Conservation (phyloP, 2,329 filamentous ascomycete species). For the Fusarium phyllophilum region DNA sequence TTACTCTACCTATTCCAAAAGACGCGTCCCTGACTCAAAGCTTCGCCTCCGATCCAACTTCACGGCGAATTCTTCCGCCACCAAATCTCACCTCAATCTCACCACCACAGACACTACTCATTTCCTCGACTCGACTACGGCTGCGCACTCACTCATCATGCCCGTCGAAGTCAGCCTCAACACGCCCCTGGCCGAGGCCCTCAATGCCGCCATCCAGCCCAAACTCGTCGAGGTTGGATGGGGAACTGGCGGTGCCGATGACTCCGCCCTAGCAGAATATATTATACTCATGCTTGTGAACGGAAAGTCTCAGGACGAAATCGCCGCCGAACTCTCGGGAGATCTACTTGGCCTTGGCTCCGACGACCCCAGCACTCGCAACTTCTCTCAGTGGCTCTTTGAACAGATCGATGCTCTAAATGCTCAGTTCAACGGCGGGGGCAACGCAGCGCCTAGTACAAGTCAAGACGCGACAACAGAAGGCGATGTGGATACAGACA, state of each 20-base stretch:
- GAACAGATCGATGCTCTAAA: slow-evolving; percentile 79
- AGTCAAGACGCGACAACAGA: slow-evolving; percentile 49
- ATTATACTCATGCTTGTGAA: slow-evolving; percentile 98
- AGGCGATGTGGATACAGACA: slow-evolving; percentile 74
- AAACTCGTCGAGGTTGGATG: slow-evolving; percentile 95
- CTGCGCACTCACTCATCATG: slow-evolving; percentile 63
- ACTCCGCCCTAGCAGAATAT: slow-evolving; percentile 91
- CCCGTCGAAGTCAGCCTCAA: slow-evolving; percentile 79
- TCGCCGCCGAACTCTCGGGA: slow-evolving; percentile 85
- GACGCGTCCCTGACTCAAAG: slow-evolving; percentile 40
- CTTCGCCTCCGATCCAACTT: slow-evolving; percentile 26
- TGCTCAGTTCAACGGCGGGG: slow-evolving; percentile 66
- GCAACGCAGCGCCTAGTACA: slow-evolving; percentile 45
- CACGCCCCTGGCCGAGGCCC: slow-evolving; percentile 84
- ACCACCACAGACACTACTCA: slow-evolving; percentile 2
- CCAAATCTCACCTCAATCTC: slow-evolving; percentile 11
- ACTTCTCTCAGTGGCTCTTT: slow-evolving; percentile 95
- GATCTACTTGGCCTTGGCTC: slow-evolving; percentile 85
- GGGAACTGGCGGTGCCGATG: slow-evolving; percentile 80
- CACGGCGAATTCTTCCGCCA: slow-evolving; percentile 39
- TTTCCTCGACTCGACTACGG: neutral
- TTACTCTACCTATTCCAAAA: slow-evolving; percentile 4
- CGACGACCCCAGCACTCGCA: slow-evolving; percentile 82
- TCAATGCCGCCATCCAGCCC: slow-evolving; percentile 84
- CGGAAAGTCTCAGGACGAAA: slow-evolving; percentile 90